A percentile compares a stretch with the other conserved stretches of the same genome.
phyloP scores from a whole-genome alignment of 306 rosid species.

The Luffa aegyptiaca region DNA sequence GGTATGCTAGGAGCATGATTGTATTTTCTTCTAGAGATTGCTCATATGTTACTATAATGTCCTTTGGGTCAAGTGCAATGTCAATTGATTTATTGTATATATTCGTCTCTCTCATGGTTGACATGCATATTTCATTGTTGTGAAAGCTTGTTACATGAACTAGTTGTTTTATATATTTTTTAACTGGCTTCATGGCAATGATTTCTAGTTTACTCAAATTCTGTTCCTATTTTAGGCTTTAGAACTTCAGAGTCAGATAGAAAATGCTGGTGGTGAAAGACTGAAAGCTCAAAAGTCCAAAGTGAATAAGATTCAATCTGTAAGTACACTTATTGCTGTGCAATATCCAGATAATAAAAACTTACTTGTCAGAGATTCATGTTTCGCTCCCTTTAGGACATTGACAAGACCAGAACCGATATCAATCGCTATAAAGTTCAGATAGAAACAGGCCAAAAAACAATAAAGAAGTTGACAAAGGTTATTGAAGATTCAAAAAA shows the following conservation, averaged over 20 bases:
- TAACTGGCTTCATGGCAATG: background rate
- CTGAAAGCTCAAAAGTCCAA: slow-evolving; percentile 68
- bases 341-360: slow-evolving; percentile 10
- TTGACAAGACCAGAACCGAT: slow-evolving; percentile 68
- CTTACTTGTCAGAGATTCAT: slow-evolving; percentile 15
- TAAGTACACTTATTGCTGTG: slow-evolving; percentile 30
- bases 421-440: slow-evolving; percentile 85
- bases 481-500: slow-evolving; percentile 71
- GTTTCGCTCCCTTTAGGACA: slow-evolving; percentile 45
- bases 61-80: background rate
- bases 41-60: background rate
- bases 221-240: slow-evolving; percentile 37
- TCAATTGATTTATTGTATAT: background rate
- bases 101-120: background rate
- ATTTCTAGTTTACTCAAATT: background rate
- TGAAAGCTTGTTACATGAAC: background rate
- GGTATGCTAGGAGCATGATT: slow-evolving; percentile 25
- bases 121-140: background rate
- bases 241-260: slow-evolving; percentile 70
- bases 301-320: slow-evolving; percentile 80
- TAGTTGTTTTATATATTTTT: background rate
- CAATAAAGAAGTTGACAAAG: slow-evolving; percentile 67
- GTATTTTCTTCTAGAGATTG: background rate
- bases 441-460: slow-evolving; percentile 78
- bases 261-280: slow-evolving; percentile 87